Evolutionary conservation across 148 eudicot genomes (phyloP).

Genomic region (Silene uniflora): DNA sequence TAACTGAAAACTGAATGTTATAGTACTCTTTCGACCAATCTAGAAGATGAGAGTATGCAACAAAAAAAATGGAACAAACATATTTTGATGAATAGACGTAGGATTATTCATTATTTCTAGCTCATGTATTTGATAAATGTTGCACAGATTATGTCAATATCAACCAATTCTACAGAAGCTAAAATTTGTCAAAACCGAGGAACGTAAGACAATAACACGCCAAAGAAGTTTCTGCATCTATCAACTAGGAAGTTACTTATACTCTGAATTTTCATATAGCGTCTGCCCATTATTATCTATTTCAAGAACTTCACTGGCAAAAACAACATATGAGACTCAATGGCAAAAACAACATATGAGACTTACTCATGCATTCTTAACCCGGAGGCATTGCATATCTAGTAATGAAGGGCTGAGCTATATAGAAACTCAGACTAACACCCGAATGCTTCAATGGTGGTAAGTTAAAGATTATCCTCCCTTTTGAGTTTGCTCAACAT

Average conservation of each 20-base stretch:
- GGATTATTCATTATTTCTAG: not conserved
- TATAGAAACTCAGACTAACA: conserved; percentile 14
- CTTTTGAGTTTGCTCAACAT: conserved; percentile 5
- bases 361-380: conserved; percentile 13
- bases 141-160: not conserved
- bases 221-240: conserved; percentile 1
- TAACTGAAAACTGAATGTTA: not conserved
- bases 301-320: not conserved
- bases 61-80: not conserved
- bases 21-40: not conserved
- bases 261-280: not conserved
- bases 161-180: not conserved
- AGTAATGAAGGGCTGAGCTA: conserved; percentile 18
- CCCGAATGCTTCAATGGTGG: conserved; percentile 10
- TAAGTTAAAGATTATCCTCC: conserved; percentile 9
- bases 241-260: not conserved
- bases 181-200: not conserved
- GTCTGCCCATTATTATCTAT: not conserved
- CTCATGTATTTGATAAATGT: not conserved
- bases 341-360: not conserved
- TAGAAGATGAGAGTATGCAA: not conserved
- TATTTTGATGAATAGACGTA: not conserved
- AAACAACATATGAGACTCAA: conserved; percentile 9
- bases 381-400: conserved; percentile 13
- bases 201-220: not conserved